Base-by-base conservation (phyloP, 2,329 filamentous ascomycete genomes). In the Botryosphaeria dothidea region DNA sequence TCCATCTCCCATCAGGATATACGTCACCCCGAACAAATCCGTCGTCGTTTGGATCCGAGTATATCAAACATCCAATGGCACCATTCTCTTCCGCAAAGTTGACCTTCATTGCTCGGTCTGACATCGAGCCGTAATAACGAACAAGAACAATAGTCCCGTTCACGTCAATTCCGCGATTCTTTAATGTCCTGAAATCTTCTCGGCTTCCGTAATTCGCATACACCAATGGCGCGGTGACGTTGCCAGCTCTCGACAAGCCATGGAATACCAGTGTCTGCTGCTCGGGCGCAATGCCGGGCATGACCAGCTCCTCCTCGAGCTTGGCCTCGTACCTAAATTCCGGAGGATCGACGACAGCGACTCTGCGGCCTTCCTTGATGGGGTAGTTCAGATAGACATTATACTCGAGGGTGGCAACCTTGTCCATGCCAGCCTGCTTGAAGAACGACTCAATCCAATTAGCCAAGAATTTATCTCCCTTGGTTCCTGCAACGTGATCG, bases 331-430 rank as follows among this genome's bases (percentile, higher is more conserved):
- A 98, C 17, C 79, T 80, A 38, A 88, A 81, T 67, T 88, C 88
- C 61, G 89, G 86, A 0, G 84, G 85, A 38, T 90, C 88, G 67
- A 97, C 81, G 58, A 99, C 91, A 67, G 93, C 88, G 43, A 99
- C 89, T 65, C 88, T 86, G 57, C 95, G 85, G 13, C 94, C 95
- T 66, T 87, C 89, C 29, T 85, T 80, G 68, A 84, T 90, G 0
- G 95, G 93, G 75, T 96, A 99, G 77, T 98, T 98, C 72, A 98
- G 81, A 75, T 97, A 98, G 17, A 96, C 93, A 71, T 90, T 62
- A 67, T 78, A 83, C 68, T 92, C 87, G 71, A 96, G 90, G 72
- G 92, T 84, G 57, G 83, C 80, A 27, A 96, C 88, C 65, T 90
- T 83, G 70, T 97, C 93, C 73, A 99, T 83, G 3, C 87, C 86